Conservation (phyloP, 169 alveolate species). For the Babesia divergens region DNA sequence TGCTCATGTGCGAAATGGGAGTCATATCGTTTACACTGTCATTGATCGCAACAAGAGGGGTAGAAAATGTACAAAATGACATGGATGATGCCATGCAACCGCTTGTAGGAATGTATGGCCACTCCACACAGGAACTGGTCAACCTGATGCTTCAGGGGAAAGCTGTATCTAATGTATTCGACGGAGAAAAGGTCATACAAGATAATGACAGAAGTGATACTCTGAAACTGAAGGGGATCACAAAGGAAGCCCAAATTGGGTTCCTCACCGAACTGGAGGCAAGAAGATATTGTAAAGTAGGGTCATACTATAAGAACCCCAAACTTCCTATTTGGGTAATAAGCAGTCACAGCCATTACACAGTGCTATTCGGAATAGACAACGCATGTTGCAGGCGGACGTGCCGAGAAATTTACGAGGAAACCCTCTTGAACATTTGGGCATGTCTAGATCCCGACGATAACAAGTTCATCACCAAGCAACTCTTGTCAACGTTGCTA, state of each 20-base stretch:
- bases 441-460: constrained; percentile 65
- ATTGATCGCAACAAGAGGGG: constrained; percentile 74
- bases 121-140: constrained; percentile 79
- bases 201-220: neutral
- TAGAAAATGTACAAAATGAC: constrained; percentile 64
- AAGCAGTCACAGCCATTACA: constrained; percentile 75
- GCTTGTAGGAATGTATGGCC: constrained; percentile 75
- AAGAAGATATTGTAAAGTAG: constrained; percentile 75
- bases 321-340: constrained; percentile 78
- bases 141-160: constrained; percentile 73
- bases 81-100: constrained; percentile 77
- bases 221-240: constrained; percentile 72
- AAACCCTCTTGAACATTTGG: constrained; percentile 55
- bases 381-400: constrained; percentile 36
- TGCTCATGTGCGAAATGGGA: constrained; percentile 70
- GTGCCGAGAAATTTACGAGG: constrained; percentile 28
- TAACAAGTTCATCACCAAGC: constrained; percentile 63
- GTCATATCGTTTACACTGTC: constrained; percentile 72
- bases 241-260: constrained; percentile 68
- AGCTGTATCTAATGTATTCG: constrained; percentile 82
- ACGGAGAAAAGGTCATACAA: constrained; percentile 68
- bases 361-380: constrained; percentile 61
- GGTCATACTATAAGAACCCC: constrained; percentile 79
- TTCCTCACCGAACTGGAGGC: constrained; percentile 80
- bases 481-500: constrained; percentile 54